Evolutionary conservation across 2,329 filamentous ascomycete species (phyloP).

Genomic region (Hymenoscyphus repandus): DNA sequence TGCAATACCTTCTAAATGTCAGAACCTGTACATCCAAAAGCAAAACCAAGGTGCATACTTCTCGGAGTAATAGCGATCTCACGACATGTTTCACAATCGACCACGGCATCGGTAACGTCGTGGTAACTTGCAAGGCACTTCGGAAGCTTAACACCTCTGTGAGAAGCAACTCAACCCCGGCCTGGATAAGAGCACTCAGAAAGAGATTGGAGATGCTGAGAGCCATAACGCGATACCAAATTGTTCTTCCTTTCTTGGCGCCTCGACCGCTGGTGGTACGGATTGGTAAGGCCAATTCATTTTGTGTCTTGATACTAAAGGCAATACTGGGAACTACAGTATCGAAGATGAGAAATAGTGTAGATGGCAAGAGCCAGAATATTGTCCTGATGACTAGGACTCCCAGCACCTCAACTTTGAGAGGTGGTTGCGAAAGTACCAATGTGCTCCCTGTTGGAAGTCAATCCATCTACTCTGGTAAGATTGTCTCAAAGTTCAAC

Average conservation of each 20-base stretch:
- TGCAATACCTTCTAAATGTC: constrained; percentile 47
- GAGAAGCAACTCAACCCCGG: constrained; percentile 47
- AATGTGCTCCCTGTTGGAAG: constrained; percentile 56
- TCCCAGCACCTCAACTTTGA: constrained; percentile 70
- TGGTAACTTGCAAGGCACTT: constrained; percentile 53
- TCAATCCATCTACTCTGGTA: neutral
- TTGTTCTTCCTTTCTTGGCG: constrained; percentile 33
- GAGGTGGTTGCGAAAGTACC: constrained; percentile 67
- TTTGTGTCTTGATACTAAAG: constrained; percentile 64
- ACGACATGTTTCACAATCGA: constrained; percentile 50
- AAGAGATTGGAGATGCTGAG: constrained; percentile 52
- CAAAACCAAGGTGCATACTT: constrained; percentile 37
- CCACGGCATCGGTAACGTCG: constrained; percentile 57
- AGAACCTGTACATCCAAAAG: constrained; percentile 1
- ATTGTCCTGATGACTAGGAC: constrained; percentile 61
- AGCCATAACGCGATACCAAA: constrained; percentile 43
- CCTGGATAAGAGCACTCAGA: constrained; percentile 49
- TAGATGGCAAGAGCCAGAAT: constrained; percentile 69
- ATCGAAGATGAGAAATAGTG: constrained; percentile 71
- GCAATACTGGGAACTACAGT: constrained; percentile 63
- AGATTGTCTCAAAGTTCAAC: neutral
- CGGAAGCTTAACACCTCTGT: constrained; percentile 47
- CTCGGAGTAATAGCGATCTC: constrained; percentile 49
- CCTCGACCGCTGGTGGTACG: constrained; percentile 34
- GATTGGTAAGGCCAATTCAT: constrained; percentile 43